Evolutionary conservation across 495 filamentous ascomycete genomes (phyloP).

Genomic region (Trichoderma parareesei): DNA sequence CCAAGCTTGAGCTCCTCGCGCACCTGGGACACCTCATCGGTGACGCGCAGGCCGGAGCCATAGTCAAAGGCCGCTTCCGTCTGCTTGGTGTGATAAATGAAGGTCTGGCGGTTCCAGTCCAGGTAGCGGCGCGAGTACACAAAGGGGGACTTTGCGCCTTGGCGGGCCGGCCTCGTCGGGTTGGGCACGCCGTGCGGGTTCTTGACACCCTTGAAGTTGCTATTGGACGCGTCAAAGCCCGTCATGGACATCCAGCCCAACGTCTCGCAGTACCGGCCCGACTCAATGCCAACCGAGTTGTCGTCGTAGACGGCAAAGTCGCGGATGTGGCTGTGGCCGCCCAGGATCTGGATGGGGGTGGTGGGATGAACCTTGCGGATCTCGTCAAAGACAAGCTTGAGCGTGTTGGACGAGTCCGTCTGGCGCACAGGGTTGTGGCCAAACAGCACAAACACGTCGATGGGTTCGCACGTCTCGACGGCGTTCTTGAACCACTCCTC

Average conservation of each 20-base stretch:
- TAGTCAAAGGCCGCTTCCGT: slow-evolving; percentile 59
- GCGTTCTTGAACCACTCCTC: slow-evolving; percentile 71
- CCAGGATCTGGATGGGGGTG: slow-evolving; percentile 74
- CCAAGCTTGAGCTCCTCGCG: slow-evolving; percentile 57
- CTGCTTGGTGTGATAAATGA: slow-evolving; percentile 58
- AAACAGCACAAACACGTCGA: slow-evolving; percentile 66
- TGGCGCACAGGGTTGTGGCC: slow-evolving; percentile 62
- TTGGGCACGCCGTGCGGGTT: slow-evolving; percentile 35
- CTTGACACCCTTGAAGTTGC: slow-evolving; percentile 21
- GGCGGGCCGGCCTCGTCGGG: slow-evolving; percentile 33
- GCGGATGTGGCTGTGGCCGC: slow-evolving; percentile 73
- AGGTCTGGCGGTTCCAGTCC: slow-evolving; percentile 76
- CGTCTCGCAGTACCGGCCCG: slow-evolving; percentile 83
- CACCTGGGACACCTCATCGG: slow-evolving; percentile 53
- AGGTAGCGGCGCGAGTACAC: slow-evolving; percentile 67
- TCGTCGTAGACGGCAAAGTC: slow-evolving; percentile 68
- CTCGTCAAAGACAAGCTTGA: slow-evolving; percentile 51
- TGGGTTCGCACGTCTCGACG: slow-evolving; percentile 49
- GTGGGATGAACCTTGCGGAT: slow-evolving; percentile 59
- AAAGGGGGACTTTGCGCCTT: slow-evolving; percentile 23
- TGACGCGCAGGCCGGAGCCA: slow-evolving; percentile 54
- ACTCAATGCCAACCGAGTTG: slow-evolving; percentile 64
- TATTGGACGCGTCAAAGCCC: slow-evolving; percentile 41
- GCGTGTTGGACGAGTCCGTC: slow-evolving; percentile 44
- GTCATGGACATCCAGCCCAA: slow-evolving; percentile 76